A percentile compares a stretch with the other conserved stretches of the same genome.
Evolutionary conservation across 2,329 filamentous ascomycete species (phyloP).

Genomic region (Talaromyces sp.): DNA sequence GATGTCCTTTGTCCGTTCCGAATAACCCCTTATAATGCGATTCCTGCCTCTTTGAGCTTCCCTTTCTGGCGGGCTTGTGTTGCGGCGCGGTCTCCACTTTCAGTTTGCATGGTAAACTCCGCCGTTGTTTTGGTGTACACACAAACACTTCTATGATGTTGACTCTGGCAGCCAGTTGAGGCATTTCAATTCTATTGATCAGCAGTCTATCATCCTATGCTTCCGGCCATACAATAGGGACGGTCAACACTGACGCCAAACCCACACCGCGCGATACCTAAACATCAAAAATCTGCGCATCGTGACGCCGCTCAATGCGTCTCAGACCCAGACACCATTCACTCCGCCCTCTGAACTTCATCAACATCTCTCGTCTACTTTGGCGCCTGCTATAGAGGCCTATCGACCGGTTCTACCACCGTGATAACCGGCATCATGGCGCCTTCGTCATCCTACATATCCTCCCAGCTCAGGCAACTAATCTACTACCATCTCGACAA

Average conservation of each 20-base stretch:
- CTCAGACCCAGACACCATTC: background rate
- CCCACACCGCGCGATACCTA: background rate
- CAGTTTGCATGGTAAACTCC: constrained; percentile 17
- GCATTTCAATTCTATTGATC: background rate
- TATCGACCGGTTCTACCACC: background rate
- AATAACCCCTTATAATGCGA: constrained; percentile 11
- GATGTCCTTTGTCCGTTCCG: background rate
- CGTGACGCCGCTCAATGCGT: constrained; percentile 18
- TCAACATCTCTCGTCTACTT: background rate
- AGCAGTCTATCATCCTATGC: background rate
- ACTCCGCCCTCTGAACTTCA: constrained; percentile 6
- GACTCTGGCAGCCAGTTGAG: background rate
- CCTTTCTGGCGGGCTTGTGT: constrained; percentile 11
- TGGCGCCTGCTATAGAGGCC: background rate
- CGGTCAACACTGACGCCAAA: background rate
- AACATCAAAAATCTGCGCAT: constrained; percentile 4
- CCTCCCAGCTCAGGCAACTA: constrained; percentile 62
- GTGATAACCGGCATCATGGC: constrained; percentile 49
- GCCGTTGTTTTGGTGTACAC: constrained; percentile 12
- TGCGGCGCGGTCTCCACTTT: constrained; percentile 18
- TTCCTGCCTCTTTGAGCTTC: constrained; percentile 13
- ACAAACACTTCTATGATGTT: background rate
- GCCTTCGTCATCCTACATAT: constrained; percentile 54
- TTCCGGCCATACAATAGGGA: background rate
- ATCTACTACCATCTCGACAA: constrained; percentile 83